A percentile compares a stretch with the other conserved stretches of the same genome.
Evolutionary conservation across 129 eudicot genomes (phyloP).

Genomic region (Ambrosia trifida): DNA sequence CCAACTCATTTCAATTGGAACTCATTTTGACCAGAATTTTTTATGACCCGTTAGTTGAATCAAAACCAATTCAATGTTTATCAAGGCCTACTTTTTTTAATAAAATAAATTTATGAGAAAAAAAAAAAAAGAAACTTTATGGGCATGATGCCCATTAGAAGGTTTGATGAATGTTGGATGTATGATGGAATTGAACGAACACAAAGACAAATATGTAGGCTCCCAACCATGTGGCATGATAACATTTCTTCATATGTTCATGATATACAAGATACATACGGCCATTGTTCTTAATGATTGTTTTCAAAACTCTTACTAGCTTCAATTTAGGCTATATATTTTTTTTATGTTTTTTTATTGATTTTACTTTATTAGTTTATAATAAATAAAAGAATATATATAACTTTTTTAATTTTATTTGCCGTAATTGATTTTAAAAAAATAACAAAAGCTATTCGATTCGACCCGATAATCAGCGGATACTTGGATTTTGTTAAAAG

Average conservation of each 20-base stretch:
- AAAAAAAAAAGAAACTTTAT: background rate
- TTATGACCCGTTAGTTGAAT: too few relatives aligned
- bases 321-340: background rate
- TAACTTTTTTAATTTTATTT: background rate
- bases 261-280: constrained; percentile 12
- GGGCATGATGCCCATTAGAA: constrained; percentile 15
- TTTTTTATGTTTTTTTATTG: background rate
- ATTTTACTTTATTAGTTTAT: background rate
- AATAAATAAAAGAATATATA: too few relatives aligned
- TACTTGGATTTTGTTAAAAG: constrained; percentile 14
- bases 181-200: constrained; percentile 7
- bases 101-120: background rate
- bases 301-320: background rate
- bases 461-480: background rate
- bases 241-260: constrained; percentile 1
- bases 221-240: constrained; percentile 16
- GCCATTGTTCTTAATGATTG: background rate
- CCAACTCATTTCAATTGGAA: too few relatives aligned
- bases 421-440: background rate
- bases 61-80: too few relatives aligned
- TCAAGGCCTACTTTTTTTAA: background rate
- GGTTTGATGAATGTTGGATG: constrained; percentile 3
- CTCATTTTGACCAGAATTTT: background rate
- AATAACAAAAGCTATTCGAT: background rate
- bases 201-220: constrained; percentile 24